A percentile compares a stretch with the other conserved stretches of the same genome.
These are phyloP conservation scores for Sporisorium exsertum DNA, from an alignment of 1,284 basidiomycete species.

Conservation along the genomic window DNA sequence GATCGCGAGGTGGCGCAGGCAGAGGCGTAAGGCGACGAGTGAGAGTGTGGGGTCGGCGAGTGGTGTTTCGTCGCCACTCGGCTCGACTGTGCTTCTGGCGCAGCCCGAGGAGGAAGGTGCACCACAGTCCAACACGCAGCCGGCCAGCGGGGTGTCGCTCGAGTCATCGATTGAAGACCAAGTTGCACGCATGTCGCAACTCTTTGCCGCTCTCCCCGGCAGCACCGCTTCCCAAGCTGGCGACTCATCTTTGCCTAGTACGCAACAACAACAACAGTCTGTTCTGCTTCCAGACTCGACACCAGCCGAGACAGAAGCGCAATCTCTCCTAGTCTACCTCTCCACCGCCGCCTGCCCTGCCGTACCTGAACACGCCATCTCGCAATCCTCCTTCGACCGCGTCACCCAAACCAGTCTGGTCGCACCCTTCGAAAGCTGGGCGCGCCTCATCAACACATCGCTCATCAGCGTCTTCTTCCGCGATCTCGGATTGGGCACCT, in stretches of 20 bases:
- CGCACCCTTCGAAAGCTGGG: constrained; percentile 52
- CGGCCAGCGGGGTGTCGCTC: not conserved
- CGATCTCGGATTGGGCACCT: constrained; percentile 51
- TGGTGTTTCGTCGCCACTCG: constrained; percentile 12
- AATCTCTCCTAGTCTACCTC: constrained; percentile 29
- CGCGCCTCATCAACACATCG: constrained; percentile 54
- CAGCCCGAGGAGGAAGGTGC: not conserved
- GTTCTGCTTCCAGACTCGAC: not conserved
- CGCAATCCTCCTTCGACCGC: constrained; percentile 26
- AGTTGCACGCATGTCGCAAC: constrained; percentile 38
- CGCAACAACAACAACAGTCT: not conserved
- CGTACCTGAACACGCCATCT: constrained; percentile 13
- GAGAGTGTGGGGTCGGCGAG: not conserved
- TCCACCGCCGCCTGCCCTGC: constrained; percentile 26
- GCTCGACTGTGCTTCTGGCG: constrained; percentile 6
- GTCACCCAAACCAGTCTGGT: constrained; percentile 31
- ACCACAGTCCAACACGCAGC: not conserved
- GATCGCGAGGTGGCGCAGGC: constrained; percentile 42
- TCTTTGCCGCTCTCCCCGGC: constrained; percentile 36
- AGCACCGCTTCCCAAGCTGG: constrained; percentile 2
- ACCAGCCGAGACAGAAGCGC: constrained; percentile 2
- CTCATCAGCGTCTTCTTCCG: constrained; percentile 62
- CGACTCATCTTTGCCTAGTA: not conserved
- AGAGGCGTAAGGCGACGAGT: constrained; percentile 17
- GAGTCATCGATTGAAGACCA: constrained; percentile 11